Evolutionary conservation across 176 grass and related monocot species (phyloP).

Genomic region (Tillandsia leiboldiana): DNA sequence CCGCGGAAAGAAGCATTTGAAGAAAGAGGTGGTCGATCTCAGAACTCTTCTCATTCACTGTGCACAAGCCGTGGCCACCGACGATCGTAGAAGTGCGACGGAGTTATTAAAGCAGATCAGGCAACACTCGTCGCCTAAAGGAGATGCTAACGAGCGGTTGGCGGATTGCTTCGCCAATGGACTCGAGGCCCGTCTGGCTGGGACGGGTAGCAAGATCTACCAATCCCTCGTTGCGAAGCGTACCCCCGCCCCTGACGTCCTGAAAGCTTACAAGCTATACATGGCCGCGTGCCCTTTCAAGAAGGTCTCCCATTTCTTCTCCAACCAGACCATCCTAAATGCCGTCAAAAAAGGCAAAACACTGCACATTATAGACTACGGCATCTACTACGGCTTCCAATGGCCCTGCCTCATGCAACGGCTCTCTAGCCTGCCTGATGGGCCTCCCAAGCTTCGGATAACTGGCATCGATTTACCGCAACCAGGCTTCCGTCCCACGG

Average conservation of each 20-base stretch:
- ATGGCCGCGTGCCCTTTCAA: conserved; percentile 78
- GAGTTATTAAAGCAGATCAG: conserved; percentile 90
- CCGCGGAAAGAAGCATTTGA: conserved; percentile 56
- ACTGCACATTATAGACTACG: conserved; percentile 83
- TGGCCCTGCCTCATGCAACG: conserved; percentile 90
- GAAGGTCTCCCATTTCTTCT: conserved; percentile 91
- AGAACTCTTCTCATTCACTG: conserved; percentile 80
- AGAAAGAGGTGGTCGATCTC: conserved; percentile 82
- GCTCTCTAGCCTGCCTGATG: conserved; percentile 34
- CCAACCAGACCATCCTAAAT: conserved; percentile 83
- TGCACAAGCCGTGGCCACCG: conserved; percentile 69
- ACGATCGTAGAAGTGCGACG: conserved; percentile 46
- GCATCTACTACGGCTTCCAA: conserved; percentile 86
- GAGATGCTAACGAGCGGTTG: conserved; percentile 73
- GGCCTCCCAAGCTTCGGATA: conserved; percentile 68
- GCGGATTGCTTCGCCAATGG: conserved; percentile 83
- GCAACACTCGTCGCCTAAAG: conserved; percentile 42
- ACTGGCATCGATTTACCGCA: conserved; percentile 77
- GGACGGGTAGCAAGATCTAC: conserved; percentile 80
- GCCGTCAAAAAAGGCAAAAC: conserved; percentile 49
- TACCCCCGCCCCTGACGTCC: conserved; percentile 50
- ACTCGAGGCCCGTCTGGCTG: conserved; percentile 77
- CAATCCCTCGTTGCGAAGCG: conserved; percentile 34
- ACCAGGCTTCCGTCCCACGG: conserved; percentile 69
- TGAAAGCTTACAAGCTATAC: conserved; percentile 88